Percentiles rank a stretch among this genome's conserved stretches.
Evolutionary conservation across 495 filamentous ascomycete species (phyloP).

Genomic region (Cudoniella acicularis): DNA sequence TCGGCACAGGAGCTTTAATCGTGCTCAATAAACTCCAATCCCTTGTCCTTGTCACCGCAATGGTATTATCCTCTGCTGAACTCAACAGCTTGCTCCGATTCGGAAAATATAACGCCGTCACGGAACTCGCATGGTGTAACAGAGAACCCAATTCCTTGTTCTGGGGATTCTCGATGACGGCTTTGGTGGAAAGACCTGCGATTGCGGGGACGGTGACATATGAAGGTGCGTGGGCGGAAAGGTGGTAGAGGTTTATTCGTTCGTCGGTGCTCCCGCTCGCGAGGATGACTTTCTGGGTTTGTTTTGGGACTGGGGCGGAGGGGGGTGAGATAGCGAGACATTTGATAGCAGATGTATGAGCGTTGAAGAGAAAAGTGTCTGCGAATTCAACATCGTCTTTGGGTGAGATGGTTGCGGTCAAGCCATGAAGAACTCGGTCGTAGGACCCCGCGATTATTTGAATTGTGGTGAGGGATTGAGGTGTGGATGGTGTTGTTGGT

Average conservation of each 20-base stretch:
- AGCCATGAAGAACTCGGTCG: slow-evolving; percentile 87
- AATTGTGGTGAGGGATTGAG: slow-evolving; percentile 50
- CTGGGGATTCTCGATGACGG: slow-evolving; percentile 73
- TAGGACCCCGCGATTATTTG: slow-evolving; percentile 95
- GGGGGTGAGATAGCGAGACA: slow-evolving; percentile 84
- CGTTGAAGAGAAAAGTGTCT: slow-evolving; percentile 94
- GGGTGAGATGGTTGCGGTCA: slow-evolving; percentile 66
- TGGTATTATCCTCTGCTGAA: slow-evolving; percentile 79
- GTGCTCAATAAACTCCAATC: slow-evolving; percentile 89
- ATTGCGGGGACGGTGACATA: slow-evolving; percentile 31
- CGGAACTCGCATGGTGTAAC: slow-evolving; percentile 75
- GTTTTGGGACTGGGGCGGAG: slow-evolving; percentile 52
- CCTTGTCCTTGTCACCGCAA: slow-evolving; percentile 78
- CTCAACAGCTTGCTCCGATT: slow-evolving; percentile 83
- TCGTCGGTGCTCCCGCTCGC: slow-evolving; percentile 91
- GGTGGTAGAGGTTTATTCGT: slow-evolving; percentile 87
- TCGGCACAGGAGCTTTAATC: slow-evolving; percentile 86
- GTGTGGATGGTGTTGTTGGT: slow-evolving; percentile 20
- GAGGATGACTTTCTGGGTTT: slow-evolving; percentile 70
- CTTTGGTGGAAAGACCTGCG: slow-evolving; percentile 60
- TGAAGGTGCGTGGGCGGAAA: slow-evolving; percentile 69
- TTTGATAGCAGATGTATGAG: slow-evolving; percentile 85
- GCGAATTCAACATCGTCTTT: slow-evolving; percentile 60
- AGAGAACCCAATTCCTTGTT: slow-evolving; percentile 87
- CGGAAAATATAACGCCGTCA: slow-evolving; percentile 78